Percentiles rank a stretch among this genome's conserved stretches.
These are phyloP conservation scores for Lophiotrema nucula DNA, from an alignment of 495 filamentous ascomycete genomes.

Conservation along the genomic window DNA sequence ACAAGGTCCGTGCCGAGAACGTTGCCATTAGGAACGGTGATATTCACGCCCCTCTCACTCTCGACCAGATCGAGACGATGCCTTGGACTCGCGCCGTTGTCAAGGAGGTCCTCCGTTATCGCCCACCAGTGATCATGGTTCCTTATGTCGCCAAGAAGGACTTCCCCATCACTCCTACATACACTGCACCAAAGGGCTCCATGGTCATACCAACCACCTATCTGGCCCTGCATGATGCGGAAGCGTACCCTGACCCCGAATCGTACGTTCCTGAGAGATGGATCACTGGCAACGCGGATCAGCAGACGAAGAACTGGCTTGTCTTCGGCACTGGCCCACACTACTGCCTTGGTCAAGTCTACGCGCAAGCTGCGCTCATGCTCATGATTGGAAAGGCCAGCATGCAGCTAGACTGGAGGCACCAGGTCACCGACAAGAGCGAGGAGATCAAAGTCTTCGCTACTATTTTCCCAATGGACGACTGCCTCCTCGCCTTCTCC, in stretches of 20 bases:
- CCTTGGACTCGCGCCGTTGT: slow-evolving; percentile 90
- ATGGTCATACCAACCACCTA: slow-evolving; percentile 94
- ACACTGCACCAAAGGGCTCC: slow-evolving; percentile 87
- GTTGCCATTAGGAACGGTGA: slow-evolving; percentile 75
- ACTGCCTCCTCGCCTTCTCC: slow-evolving; percentile 37
- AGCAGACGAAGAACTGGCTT: slow-evolving; percentile 93
- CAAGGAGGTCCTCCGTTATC: slow-evolving; percentile 90
- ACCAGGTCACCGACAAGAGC: slow-evolving; percentile 72
- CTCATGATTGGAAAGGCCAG: slow-evolving; percentile 94
- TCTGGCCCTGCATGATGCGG: slow-evolving; percentile 87
- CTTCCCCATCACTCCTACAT: slow-evolving; percentile 85
- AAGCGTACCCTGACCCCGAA: slow-evolving; percentile 88
- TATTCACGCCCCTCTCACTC: slow-evolving; percentile 62
- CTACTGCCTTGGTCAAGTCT: slow-evolving; percentile 94
- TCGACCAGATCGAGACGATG: slow-evolving; percentile 86
- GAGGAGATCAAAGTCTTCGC: slow-evolving; percentile 99
- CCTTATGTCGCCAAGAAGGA: slow-evolving; percentile 93
- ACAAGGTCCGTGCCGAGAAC: slow-evolving; percentile 91
- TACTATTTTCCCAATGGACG: slow-evolving; percentile 82
- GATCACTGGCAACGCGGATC: slow-evolving; percentile 85
- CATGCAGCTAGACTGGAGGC: slow-evolving; percentile 85
- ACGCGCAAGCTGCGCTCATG: slow-evolving; percentile 86
- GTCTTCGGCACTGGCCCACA: slow-evolving; percentile 96
- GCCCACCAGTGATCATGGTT: slow-evolving; percentile 96
- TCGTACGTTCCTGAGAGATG: slow-evolving; percentile 89